A percentile compares a stretch with the other conserved stretches of the same genome.
Conservation (phyloP, 495 filamentous ascomycete species). For the Talaromyces stipitatus region DNA sequence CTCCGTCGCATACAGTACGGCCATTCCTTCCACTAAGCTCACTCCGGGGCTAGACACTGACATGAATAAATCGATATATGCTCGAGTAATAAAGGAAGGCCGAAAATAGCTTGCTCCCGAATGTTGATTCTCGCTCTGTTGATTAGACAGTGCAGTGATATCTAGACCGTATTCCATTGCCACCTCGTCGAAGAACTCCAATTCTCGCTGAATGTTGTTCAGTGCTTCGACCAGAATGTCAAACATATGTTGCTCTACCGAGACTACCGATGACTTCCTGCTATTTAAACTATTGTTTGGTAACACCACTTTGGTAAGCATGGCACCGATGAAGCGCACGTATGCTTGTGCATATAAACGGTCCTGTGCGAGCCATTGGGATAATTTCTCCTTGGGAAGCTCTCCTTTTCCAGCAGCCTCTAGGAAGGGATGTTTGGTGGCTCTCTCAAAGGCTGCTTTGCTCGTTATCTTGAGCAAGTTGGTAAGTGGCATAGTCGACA, state of each 20-base stretch:
- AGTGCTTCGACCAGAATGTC: slow-evolving; percentile 57
- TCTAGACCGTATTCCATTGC: slow-evolving; percentile 54
- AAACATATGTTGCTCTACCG: slow-evolving; percentile 39
- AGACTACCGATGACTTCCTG: slow-evolving; percentile 9
- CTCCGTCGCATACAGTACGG: slow-evolving; percentile 71
- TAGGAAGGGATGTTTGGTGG: slow-evolving; percentile 65
- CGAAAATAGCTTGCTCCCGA: slow-evolving; percentile 14
- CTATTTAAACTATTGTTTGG: slow-evolving; percentile 30
- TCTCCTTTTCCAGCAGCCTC: slow-evolving; percentile 55
- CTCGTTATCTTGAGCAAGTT: slow-evolving; percentile 40
- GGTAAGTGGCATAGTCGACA: slow-evolving; percentile 33
- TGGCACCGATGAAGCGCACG: slow-evolving; percentile 57
- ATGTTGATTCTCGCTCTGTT: slow-evolving; percentile 8
- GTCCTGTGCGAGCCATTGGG: slow-evolving; percentile 70
- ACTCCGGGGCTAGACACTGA: slow-evolving; percentile 37
- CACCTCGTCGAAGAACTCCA: slow-evolving; percentile 60
- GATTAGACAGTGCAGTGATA: slow-evolving; percentile 33
- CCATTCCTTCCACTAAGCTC: slow-evolving; percentile 54
- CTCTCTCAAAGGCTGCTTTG: slow-evolving; percentile 33
- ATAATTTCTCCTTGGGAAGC: slow-evolving; percentile 46
- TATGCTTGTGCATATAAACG: slow-evolving; percentile 67
- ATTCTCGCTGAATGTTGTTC: slow-evolving; percentile 57
- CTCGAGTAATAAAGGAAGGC: slow-evolving; percentile 36
- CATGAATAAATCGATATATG: slow-evolving; percentile 48
- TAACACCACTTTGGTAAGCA: slow-evolving; percentile 56